Percentiles rank a stretch among this genome's conserved stretches.
phyloP scores from a whole-genome alignment of 164 flowering plant species.

The Kingdonia uniflora region DNA sequence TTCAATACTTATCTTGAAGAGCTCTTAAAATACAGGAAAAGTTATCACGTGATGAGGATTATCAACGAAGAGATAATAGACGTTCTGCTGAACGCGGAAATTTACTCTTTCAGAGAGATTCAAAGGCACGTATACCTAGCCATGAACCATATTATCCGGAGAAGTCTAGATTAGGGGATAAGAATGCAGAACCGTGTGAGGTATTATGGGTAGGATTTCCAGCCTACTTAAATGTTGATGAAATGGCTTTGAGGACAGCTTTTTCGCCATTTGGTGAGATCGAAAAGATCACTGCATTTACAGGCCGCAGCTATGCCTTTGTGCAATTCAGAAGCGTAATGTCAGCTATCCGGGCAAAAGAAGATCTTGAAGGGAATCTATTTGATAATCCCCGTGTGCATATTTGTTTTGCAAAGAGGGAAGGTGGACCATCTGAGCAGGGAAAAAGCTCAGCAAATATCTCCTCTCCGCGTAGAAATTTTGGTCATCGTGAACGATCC shows the following conservation, averaged over 20 bases:
- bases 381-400: conserved; percentile 91
- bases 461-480: conserved; percentile 36
- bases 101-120: conserved; percentile 42
- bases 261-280: conserved; percentile 93
- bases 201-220: conserved; percentile 96
- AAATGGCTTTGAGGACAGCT: conserved; percentile 48
- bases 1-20: conserved; percentile 11
- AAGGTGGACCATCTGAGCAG: conserved; percentile 36
- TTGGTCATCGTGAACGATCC: conserved; percentile 27
- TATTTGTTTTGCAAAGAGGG: conserved; percentile 80
- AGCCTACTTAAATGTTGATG: conserved; percentile 65
- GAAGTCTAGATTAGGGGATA: conserved; percentile 44
- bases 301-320: conserved; percentile 92
- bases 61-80: conserved; percentile 37
- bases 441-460: conserved; percentile 31
- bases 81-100: conserved; percentile 28
- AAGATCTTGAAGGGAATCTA: conserved; percentile 84
- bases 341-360: conserved; percentile 83
- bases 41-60: conserved; percentile 40
- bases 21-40: conserved; percentile 61
- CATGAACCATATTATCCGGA: conserved; percentile 37
- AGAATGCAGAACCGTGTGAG: conserved; percentile 70
- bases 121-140: conserved; percentile 34
- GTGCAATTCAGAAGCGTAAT: conserved; percentile 53
- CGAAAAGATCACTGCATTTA: conserved; percentile 71